These are phyloP conservation scores for Solanum chilense DNA, from an alignment of 257 asterid species.

Conservation along the genomic window DNA sequence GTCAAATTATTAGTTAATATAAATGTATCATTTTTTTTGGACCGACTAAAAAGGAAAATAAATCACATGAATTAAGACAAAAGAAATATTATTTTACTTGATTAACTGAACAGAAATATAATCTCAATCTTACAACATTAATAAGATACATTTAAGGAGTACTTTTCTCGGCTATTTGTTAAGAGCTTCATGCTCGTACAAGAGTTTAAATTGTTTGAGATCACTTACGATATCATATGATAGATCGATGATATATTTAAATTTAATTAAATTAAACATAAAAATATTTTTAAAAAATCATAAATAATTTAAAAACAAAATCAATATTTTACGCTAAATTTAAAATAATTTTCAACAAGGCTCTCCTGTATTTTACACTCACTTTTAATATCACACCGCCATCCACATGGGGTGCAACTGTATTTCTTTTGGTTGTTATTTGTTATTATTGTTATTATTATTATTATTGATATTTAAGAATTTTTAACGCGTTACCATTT, in stretches of 20 bases:
- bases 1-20: no score
- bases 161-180: no score
- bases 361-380: background rate
- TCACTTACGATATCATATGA: background rate
- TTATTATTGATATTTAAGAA: background rate
- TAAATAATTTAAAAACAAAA: no score
- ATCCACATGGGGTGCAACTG: background rate
- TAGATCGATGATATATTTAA: accelerated
- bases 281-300: accelerated
- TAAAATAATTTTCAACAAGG: no score
- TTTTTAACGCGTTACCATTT: background rate
- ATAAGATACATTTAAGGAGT: background rate
- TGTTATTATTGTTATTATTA: background rate
- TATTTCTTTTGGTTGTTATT: background rate
- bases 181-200: background rate
- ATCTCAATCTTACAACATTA: accelerated
- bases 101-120: no score
- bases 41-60: no score
- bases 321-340: no score
- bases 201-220: background rate
- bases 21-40: no score
- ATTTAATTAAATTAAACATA: no score
- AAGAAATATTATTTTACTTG: background rate
- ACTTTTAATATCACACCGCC: background rate
- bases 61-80: no score